Base-by-base conservation (phyloP, 2,329 filamentous ascomycete species). In the Parascedosporium putredinis region DNA sequence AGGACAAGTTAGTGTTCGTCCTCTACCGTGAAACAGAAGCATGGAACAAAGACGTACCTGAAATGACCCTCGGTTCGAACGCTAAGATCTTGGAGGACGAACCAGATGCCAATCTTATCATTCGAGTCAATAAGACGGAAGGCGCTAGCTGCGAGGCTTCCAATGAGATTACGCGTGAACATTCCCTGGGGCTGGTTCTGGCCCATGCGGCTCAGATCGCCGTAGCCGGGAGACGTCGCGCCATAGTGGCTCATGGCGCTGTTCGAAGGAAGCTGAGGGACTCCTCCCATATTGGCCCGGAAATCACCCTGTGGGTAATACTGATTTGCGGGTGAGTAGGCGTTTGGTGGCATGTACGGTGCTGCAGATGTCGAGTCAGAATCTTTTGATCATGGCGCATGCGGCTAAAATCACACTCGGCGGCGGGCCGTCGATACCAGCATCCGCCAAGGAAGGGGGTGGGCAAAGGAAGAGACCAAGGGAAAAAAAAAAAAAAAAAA, bases 121-220 rank as follows among this genome's bases (percentile, higher is more conserved):
- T 86, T 73, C 1, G 82, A 79, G 57, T 97, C 90, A 2, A 79
- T 83, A 49, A 97, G 75, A 27, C 84, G 81, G 61, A 90, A 91
- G 2, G 91, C 91, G 60, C 90, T 95, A 27, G 90, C 89, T 5
- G 88, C 84, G 47, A 95, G 72, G 63, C 87, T 95, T 2, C 93
- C 93, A 55, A 98, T 97, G 8, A 98, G 76, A 60, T 97, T 98
- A 48, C 91, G 75, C 0, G 90, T 96, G 62, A 91, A 95, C 88
- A 95, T 94, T 50, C 87, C 88, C 33, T 82, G 81, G 1, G 83
- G 81, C 47, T 75, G 74, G 64, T 75, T 46, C 42, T 47, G 36
- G 54, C 66, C 62, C 53, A 70, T 67, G 16, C 64, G 56, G 12
- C 65, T 62, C 47, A 55, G 50, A 50, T 60, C 59, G 38, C 51